Conservation (phyloP, 352 stramenopile genomes). For the Aphanomyces cochlioides region DNA sequence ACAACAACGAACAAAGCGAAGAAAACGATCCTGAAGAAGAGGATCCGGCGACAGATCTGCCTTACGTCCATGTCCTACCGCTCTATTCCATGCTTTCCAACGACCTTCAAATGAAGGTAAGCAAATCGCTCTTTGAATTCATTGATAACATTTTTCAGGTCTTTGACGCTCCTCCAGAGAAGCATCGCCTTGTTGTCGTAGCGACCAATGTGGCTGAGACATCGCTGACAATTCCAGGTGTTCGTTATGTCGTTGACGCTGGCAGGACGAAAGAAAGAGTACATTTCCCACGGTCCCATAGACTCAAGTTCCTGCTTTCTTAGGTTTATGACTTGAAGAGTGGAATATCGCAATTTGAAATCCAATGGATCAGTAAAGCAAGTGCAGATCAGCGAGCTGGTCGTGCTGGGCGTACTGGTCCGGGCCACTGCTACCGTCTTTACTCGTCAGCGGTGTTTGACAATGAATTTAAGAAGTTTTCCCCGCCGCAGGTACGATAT, state of each 20-base stretch:
- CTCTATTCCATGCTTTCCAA: slow-evolving; percentile 96
- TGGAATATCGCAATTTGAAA: slow-evolving; percentile 92
- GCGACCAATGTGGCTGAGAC: slow-evolving; percentile 99
- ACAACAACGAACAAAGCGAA: slow-evolving; percentile 74
- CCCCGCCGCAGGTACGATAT: slow-evolving; percentile 77
- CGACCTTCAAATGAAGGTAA: slow-evolving; percentile 92
- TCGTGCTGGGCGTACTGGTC: slow-evolving; percentile 92
- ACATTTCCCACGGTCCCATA: slow-evolving; percentile 43
- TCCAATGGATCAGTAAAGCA: slow-evolving; percentile 86
- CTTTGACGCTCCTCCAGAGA: slow-evolving; percentile 82
- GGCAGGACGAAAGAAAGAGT: slow-evolving; percentile 84
- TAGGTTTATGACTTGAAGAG: slow-evolving; percentile 91
- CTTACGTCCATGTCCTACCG: slow-evolving; percentile 91
- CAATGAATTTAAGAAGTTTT: slow-evolving; percentile 91
- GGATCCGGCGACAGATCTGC: slow-evolving; percentile 34
- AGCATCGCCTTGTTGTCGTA: slow-evolving; percentile 92
- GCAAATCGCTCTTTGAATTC: no score
- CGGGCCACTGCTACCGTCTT: slow-evolving; percentile 97
- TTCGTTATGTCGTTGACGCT: slow-evolving; percentile 93
- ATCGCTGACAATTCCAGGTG: slow-evolving; percentile 92
- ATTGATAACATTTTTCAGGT: slow-evolving; percentile 33
- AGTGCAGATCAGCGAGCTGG: slow-evolving; percentile 89
- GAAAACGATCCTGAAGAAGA: slow-evolving; percentile 56
- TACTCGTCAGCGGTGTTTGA: slow-evolving; percentile 96
- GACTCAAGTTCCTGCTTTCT: slow-evolving; percentile 29